These are phyloP conservation scores for Microbotryum silenes-acaulis DNA, from an alignment of 1,284 basidiomycete genomes.

Conservation along the genomic window DNA sequence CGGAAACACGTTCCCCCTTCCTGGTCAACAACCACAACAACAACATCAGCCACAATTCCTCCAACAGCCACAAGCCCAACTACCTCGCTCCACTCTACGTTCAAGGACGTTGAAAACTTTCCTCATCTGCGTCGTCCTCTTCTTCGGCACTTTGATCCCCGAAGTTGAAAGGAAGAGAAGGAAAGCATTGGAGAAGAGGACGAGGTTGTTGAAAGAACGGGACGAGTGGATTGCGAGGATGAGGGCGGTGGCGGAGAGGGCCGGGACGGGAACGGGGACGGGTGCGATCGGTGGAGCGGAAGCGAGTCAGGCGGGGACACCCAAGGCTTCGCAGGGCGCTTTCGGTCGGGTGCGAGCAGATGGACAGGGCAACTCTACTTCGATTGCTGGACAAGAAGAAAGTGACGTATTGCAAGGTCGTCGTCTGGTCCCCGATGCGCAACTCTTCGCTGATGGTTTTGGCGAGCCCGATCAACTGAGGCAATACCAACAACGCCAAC, in stretches of 20 bases:
- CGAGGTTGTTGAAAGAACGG: constrained; percentile 31
- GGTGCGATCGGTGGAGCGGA: background rate
- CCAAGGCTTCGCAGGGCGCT: background rate
- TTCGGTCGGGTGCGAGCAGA: too few species aligned
- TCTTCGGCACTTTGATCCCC: constrained; percentile 36
- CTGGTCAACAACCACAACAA: background rate
- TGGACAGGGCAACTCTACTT: too few species aligned
- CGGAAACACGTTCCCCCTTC: background rate
- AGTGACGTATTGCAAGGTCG: background rate
- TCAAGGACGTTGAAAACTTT: constrained; percentile 4
- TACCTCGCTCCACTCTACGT: constrained; percentile 10
- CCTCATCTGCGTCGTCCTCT: constrained; percentile 27
- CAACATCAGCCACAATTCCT: background rate
- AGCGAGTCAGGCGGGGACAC: background rate
- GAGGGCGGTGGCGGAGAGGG: background rate
- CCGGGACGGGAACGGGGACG: background rate
- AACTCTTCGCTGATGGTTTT: constrained; percentile 18
- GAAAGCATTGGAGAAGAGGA: constrained; percentile 36
- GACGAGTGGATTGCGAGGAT: constrained; percentile 8
- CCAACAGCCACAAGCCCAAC: constrained; percentile 15
- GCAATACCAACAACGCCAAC: background rate
- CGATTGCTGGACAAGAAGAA: too few species aligned
- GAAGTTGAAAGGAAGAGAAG: constrained; percentile 37
- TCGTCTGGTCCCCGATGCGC: constrained; percentile 11
- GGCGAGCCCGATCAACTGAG: constrained; percentile 6